Percentiles rank a stretch among this genome's conserved stretches.
phyloP scores from a whole-genome alignment of 257 asterid species.

The Dorcoceras hygrometricum region DNA sequence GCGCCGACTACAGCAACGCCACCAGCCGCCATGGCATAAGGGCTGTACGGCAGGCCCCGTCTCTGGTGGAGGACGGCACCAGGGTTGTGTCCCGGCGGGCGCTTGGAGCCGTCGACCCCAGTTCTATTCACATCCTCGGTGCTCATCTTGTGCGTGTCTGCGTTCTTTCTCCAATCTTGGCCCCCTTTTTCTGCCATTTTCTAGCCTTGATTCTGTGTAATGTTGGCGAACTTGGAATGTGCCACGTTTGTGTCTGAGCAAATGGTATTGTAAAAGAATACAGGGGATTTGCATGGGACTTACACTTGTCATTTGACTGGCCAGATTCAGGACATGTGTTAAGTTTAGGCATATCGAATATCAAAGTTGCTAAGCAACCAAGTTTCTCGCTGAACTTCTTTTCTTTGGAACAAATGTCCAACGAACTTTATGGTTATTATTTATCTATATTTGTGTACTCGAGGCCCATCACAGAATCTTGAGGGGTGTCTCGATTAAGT shows the following conservation, averaged over 20 bases:
- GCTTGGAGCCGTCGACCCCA: slow-evolving; percentile 36
- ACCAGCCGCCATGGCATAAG: slow-evolving; percentile 39
- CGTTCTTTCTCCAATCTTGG: slow-evolving; percentile 38
- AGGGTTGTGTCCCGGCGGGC: slow-evolving; percentile 40
- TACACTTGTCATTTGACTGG: not conserved
- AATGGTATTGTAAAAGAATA: not conserved
- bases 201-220: not conserved
- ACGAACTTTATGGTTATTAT: too few relatives aligned
- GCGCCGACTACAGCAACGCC: slow-evolving; percentile 40
- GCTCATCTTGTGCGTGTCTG: slow-evolving; percentile 52
- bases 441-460: too few relatives aligned
- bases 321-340: not conserved
- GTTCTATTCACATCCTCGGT: slow-evolving; percentile 43
- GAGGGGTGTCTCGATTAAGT: too few relatives aligned
- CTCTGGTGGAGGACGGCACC: slow-evolving; percentile 37
- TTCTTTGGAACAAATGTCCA: too few relatives aligned
- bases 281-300: too few relatives aligned
- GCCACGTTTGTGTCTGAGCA: not conserved
- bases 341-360: not conserved
- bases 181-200: slow-evolving; percentile 32
- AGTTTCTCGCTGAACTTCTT: too few relatives aligned
- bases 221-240: not conserved
- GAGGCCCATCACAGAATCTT: too few relatives aligned
- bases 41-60: slow-evolving; percentile 43
- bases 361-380: too few relatives aligned